A percentile compares a stretch with the other conserved stretches of the same genome.
Conservation (phyloP, 495 filamentous ascomycete species). For the Xeromyces bisporus region DNA sequence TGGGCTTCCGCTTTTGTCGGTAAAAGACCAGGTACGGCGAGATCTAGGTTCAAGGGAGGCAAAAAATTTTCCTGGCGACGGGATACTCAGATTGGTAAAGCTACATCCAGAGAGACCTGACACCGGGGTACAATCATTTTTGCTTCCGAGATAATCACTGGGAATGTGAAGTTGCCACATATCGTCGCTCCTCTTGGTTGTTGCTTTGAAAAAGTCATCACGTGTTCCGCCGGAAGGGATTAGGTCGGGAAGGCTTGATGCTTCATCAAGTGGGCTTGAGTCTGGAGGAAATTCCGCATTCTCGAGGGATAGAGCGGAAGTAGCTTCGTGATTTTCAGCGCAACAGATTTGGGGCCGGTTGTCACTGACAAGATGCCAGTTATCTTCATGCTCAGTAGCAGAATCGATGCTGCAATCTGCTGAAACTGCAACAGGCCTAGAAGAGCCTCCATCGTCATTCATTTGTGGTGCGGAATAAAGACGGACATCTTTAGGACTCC, state of each 20-base stretch:
- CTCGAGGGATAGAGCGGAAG: no score
- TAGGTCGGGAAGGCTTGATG: no score
- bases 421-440: no score
- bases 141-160: constrained; percentile 17
- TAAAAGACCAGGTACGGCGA: constrained; percentile 58
- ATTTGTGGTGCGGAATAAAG: no score
- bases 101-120: constrained; percentile 35
- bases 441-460: constrained; percentile 17
- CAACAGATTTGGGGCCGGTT: no score
- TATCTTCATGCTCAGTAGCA: no score
- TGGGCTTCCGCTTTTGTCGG: constrained; percentile 33
- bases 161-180: constrained; percentile 26
- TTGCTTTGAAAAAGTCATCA: constrained; percentile 28
- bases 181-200: constrained; percentile 30
- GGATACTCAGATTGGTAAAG: constrained; percentile 60
- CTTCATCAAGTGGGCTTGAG: no score
- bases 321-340: no score
- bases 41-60: constrained; percentile 55
- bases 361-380: no score
- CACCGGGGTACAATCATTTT: constrained; percentile 29
- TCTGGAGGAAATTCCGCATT: no score
- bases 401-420: no score
- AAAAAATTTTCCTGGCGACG: constrained; percentile 84
- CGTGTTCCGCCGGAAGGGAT: no score
- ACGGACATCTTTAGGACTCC: constrained; percentile 22